phyloP scores from a whole-genome alignment of 306 rosid genomes.

The Pyrus bretschneideri region DNA sequence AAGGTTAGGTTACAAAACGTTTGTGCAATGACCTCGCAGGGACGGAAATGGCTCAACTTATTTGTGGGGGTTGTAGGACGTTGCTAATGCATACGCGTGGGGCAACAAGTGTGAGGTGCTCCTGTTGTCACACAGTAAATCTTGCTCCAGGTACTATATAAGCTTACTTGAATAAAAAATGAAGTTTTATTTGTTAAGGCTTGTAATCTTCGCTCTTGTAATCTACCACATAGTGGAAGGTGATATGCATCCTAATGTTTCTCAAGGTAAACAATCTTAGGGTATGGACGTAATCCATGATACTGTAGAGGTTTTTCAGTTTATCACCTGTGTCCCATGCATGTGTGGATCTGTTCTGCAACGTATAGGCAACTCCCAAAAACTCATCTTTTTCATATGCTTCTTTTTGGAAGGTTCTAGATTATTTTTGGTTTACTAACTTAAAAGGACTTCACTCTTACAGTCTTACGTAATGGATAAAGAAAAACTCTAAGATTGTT shows the following conservation, averaged over 20 bases:
- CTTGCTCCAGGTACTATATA: conserved; percentile 67
- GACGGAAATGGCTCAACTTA: conserved; percentile 85
- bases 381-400: neutral
- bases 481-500: neutral
- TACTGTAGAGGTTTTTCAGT: neutral
- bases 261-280: neutral
- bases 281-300: neutral
- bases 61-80: conserved; percentile 95
- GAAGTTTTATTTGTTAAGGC: neutral
- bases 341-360: neutral
- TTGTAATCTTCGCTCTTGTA: neutral
- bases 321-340: neutral
- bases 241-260: neutral
- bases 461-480: neutral
- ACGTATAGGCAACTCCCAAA: neutral
- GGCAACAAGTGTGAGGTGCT: conserved; percentile 95
- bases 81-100: conserved; percentile 85
- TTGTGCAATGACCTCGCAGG: conserved; percentile 40
- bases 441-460: neutral
- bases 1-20: neutral
- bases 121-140: conserved; percentile 86
- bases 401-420: neutral
- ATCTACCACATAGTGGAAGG: neutral
- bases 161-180: neutral
- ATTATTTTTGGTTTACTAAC: neutral